Conservation (phyloP, 2,329 filamentous ascomycete genomes). For the Aspergillus viridinutans region DNA sequence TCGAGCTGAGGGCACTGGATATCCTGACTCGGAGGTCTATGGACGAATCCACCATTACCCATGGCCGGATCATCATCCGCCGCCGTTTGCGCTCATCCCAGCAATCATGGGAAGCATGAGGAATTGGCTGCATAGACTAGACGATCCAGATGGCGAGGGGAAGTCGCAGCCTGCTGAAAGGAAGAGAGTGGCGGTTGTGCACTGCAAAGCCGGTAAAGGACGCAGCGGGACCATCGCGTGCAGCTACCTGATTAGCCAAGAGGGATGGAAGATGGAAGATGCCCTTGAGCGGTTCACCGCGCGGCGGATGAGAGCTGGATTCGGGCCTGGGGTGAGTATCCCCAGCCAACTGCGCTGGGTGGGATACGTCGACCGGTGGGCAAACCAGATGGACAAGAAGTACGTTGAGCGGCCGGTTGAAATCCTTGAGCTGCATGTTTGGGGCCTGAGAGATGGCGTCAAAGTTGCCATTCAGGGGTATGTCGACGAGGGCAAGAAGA, state of each 20-base stretch:
- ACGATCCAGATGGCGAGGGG: constrained; percentile 20
- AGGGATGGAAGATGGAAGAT: constrained; percentile 63
- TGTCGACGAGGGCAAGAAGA: constrained; percentile 81
- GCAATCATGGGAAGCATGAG: constrained; percentile 89
- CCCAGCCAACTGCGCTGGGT: constrained; percentile 88
- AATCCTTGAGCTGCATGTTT: constrained; percentile 82
- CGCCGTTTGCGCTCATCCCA: constrained; percentile 83
- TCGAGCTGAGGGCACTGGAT: constrained; percentile 90
- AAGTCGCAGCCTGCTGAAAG: constrained; percentile 28
- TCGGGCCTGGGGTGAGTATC: constrained; percentile 86
- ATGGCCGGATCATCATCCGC: constrained; percentile 95
- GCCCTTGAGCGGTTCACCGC: constrained; percentile 69
- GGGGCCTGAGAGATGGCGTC: constrained; percentile 82
- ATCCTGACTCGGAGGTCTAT: constrained; percentile 86
- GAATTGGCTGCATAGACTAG: constrained; percentile 65
- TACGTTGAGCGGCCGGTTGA: constrained; percentile 83
- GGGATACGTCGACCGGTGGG: constrained; percentile 84
- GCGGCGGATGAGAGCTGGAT: constrained; percentile 80
- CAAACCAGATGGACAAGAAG: constrained; percentile 62
- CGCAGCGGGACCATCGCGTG: constrained; percentile 83
- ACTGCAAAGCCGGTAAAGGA: constrained; percentile 97
- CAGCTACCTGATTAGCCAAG: constrained; percentile 85
- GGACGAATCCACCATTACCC: constrained; percentile 84
- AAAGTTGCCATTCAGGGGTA: constrained; percentile 83
- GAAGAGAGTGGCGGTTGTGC: constrained; percentile 76